Evolutionary conservation across 345 rosid species (phyloP).

Genomic region (Pistacia integerrima): DNA sequence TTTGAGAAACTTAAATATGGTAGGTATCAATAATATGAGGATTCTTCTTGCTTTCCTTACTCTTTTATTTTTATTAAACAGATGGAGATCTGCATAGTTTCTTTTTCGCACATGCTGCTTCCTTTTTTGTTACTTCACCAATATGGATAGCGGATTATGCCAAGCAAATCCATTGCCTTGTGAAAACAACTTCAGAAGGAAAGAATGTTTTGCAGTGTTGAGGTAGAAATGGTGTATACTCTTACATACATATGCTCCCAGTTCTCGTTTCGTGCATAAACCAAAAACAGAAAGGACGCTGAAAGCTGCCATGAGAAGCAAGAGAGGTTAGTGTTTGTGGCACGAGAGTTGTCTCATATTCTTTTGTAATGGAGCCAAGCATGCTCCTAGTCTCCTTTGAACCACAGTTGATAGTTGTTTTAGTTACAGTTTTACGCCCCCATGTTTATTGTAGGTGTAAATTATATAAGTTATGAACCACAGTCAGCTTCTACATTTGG

Average conservation of each 20-base stretch:
- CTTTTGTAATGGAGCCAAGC: neutral
- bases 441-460: slow-evolving; percentile 7
- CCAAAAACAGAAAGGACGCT: neutral
- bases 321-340: neutral
- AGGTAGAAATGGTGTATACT: neutral
- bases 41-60: neutral
- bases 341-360: neutral
- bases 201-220: slow-evolving; percentile 6
- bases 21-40: no score
- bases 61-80: slow-evolving; percentile 15
- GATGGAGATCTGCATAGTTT: slow-evolving; percentile 1
- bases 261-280: neutral
- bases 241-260: neutral
- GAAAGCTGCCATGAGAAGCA: neutral
- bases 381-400: neutral
- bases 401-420: neutral
- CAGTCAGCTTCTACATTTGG: neutral
- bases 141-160: neutral
- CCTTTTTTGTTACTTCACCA: neutral
- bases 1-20: no score
- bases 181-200: neutral
- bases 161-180: neutral
- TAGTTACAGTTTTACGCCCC: neutral
- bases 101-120: neutral
- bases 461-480: slow-evolving; percentile 2